These are phyloP conservation scores for Mycena crocata DNA, from an alignment of 768 basidiomycete species.

Conservation along the genomic window DNA sequence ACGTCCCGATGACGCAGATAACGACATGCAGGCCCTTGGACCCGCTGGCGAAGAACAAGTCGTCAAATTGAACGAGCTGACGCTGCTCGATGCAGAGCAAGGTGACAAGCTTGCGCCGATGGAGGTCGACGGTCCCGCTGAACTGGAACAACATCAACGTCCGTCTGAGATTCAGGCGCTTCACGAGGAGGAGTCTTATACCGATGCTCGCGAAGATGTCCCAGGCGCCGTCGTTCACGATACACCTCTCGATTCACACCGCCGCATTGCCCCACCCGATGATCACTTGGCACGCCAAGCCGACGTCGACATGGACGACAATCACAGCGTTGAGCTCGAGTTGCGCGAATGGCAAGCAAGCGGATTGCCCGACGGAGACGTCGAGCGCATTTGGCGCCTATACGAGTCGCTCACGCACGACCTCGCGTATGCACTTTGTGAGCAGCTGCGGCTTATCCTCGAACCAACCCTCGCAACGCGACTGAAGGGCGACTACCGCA, in stretches of 20 bases:
- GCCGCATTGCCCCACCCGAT: constrained; percentile 32
- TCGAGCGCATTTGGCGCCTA: constrained; percentile 88
- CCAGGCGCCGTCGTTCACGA: constrained; percentile 63
- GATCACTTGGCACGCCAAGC: constrained; percentile 45
- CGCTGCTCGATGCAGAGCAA: constrained; percentile 72
- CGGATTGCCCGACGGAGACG: constrained; percentile 65
- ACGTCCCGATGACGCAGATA: constrained; percentile 71
- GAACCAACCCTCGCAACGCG: constrained; percentile 95
- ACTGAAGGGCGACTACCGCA: constrained; percentile 95
- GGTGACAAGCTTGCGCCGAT: constrained; percentile 53
- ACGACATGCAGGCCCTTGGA: constrained; percentile 91
- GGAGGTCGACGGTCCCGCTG: constrained; percentile 56
- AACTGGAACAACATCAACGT: constrained; percentile 42
- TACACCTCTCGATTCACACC: constrained; percentile 32
- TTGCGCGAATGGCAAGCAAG: constrained; percentile 71
- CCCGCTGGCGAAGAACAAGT: constrained; percentile 87
- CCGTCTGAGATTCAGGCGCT: constrained; percentile 34
- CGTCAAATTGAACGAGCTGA: constrained; percentile 85
- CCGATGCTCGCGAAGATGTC: constrained; percentile 43
- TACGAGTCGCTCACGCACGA: constrained; percentile 94
- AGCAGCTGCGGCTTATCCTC: constrained; percentile 95
- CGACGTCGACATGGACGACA: constrained; percentile 50
- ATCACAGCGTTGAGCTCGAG: constrained; percentile 54
- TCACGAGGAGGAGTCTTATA: constrained; percentile 40
- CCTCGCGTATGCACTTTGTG: constrained; percentile 91